phyloP scores from a whole-genome alignment of 2,329 filamentous ascomycete species.

The Calycina marina region DNA sequence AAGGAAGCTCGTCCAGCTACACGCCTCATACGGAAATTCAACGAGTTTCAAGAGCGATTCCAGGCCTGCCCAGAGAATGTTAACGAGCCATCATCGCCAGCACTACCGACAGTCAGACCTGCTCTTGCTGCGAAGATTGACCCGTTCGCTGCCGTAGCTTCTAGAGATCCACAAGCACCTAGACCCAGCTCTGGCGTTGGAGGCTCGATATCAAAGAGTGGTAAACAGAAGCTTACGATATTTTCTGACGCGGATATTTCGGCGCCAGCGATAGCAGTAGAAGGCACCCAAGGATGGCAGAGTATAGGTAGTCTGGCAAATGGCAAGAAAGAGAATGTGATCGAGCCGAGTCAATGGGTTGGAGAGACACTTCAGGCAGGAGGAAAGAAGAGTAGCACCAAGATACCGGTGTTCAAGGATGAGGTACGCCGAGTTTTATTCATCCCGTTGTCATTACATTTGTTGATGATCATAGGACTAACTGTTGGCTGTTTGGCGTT shows the following conservation, averaged over 20 bases:
- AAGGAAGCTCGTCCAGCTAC: conserved; percentile 71
- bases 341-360: conserved; percentile 79
- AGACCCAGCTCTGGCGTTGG: conserved; percentile 32
- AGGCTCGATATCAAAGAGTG: conserved; percentile 42
- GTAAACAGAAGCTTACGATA: conserved; percentile 73
- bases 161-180: conserved; percentile 51
- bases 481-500: conserved; percentile 45
- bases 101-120: conserved; percentile 67
- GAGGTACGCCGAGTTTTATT: conserved; percentile 53
- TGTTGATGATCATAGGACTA: conserved; percentile 97
- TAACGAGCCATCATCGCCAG: conserved; percentile 70
- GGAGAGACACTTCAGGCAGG: conserved; percentile 82
- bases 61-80: conserved; percentile 47
- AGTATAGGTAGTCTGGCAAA: conserved; percentile 76
- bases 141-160: conserved; percentile 51
- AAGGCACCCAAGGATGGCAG: conserved; percentile 67
- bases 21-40: conserved; percentile 75
- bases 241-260: conserved; percentile 65
- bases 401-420: conserved; percentile 92
- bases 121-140: conserved; percentile 77
- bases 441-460: conserved; percentile 29
- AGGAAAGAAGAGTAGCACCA: conserved; percentile 65
- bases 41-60: conserved; percentile 73
- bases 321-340: conserved; percentile 83
- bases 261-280: conserved; percentile 37